A percentile compares a stretch with the other conserved stretches of the same genome.
These are phyloP conservation scores for Hymenoscyphus linearis DNA, from an alignment of 2,329 filamentous ascomycete genomes.

Conservation along the genomic window DNA sequence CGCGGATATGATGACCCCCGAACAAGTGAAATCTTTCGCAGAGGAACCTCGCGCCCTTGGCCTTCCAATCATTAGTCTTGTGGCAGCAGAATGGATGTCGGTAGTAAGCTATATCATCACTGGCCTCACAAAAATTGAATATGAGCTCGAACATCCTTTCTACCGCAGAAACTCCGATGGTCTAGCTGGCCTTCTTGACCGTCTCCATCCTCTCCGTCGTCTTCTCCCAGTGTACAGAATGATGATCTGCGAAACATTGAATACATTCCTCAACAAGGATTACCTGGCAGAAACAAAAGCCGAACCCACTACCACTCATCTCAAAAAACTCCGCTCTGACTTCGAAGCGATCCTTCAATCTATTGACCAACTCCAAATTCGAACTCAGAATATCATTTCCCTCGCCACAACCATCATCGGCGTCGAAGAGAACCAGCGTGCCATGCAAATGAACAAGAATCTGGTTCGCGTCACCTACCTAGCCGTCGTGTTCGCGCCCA, in stretches of 20 bases:
- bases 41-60: not conserved
- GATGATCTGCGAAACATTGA: constrained; percentile 4
- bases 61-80: constrained; percentile 1
- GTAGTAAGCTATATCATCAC: constrained; percentile 10
- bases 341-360: constrained; percentile 7
- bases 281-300: not conserved
- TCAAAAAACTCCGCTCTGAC: constrained; percentile 1
- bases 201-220: constrained; percentile 7
- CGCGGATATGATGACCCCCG: not conserved
- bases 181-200: not conserved
- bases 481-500: constrained; percentile 4
- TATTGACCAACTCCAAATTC: constrained; percentile 6
- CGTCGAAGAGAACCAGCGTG: constrained; percentile 6
- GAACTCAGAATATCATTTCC: constrained; percentile 9
- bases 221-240: constrained; percentile 8
- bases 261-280: constrained; percentile 1
- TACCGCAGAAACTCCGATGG: not conserved
- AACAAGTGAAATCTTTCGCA: not conserved
- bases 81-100: constrained; percentile 6
- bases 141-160: constrained; percentile 1
- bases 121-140: constrained; percentile 9
- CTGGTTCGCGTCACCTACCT: constrained; percentile 6
- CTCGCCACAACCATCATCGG: constrained; percentile 8
- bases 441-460: constrained; percentile 6
- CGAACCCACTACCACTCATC: not conserved